Percentiles rank a stretch among this genome's conserved stretches.
phyloP scores from a whole-genome alignment of 192 early-diverging fungal species.

The Linnemannia zychae region DNA sequence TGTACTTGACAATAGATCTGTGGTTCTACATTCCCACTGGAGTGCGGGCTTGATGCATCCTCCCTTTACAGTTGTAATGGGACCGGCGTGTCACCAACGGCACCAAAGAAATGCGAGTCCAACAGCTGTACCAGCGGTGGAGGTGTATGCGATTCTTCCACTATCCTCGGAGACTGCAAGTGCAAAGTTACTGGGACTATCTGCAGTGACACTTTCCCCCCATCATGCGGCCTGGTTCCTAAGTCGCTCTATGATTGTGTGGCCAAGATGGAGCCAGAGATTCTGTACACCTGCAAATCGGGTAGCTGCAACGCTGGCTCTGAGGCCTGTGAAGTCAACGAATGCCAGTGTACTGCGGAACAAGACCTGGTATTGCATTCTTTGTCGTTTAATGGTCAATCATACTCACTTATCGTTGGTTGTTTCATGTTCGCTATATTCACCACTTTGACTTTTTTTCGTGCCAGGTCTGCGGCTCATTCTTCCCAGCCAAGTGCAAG shows the following conservation, averaged over 20 bases:
- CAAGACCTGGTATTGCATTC: background rate
- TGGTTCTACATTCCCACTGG: background rate
- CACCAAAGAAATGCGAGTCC: background rate
- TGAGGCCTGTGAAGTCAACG: background rate
- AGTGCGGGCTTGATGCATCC: background rate
- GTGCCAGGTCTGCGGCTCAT: background rate
- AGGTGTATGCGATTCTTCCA: too few species aligned
- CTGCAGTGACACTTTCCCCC: background rate
- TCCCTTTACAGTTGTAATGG: background rate
- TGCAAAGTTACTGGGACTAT: background rate
- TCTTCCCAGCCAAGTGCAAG: slow-evolving; percentile 3
- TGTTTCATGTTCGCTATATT: too few species aligned
- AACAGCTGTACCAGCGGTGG: background rate
- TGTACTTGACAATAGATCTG: slow-evolving; percentile 1
- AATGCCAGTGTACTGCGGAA: background rate
- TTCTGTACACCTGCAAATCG: background rate
- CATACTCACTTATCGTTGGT: too few species aligned
- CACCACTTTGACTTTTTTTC: too few species aligned
- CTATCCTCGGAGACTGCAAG: background rate
- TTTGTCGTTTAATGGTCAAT: too few species aligned
- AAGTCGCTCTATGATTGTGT: background rate
- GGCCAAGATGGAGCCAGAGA: background rate
- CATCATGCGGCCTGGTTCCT: background rate
- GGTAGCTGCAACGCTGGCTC: background rate
- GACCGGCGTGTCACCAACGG: background rate